These are phyloP conservation scores for Pythium scleroteichum DNA, from an alignment of 352 stramenopile genomes.

Conservation along the genomic window DNA sequence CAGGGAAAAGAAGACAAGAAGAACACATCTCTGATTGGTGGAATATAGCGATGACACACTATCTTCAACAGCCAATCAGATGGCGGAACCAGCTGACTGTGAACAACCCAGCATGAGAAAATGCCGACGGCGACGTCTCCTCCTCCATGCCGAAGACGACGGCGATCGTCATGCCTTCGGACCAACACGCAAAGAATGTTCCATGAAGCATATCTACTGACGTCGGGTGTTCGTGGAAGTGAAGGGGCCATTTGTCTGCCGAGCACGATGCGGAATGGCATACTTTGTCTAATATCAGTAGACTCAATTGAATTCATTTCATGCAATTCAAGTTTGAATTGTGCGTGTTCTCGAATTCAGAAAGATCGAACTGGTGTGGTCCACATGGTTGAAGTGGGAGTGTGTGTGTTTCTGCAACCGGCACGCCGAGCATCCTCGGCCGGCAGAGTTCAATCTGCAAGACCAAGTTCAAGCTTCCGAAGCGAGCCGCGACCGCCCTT, in stretches of 20 bases:
- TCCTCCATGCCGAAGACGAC: not conserved
- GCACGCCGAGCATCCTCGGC: not conserved
- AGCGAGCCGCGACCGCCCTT: not conserved
- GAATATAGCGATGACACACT: constrained; percentile 21
- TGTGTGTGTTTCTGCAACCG: constrained; percentile 37
- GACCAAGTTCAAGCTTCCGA: constrained; percentile 3
- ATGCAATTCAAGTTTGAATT: constrained; percentile 21
- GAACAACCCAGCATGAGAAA: no score
- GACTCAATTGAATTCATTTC: constrained; percentile 16
- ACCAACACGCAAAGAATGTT: not conserved
- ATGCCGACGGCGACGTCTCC: no score
- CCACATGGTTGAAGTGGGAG: constrained; percentile 34
- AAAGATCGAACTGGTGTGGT: constrained; percentile 32
- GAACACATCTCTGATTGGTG: constrained; percentile 13
- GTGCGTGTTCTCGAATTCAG: not conserved
- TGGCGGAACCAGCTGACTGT: not conserved
- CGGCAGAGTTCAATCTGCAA: constrained; percentile 12
- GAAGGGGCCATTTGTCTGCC: no score
- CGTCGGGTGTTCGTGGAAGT: not conserved
- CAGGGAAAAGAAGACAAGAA: not conserved
- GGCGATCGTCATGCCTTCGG: not conserved
- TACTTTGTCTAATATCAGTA: constrained; percentile 1
- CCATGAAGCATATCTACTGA: no score
- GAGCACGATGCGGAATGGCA: no score
- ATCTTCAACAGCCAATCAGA: constrained; percentile 28